These are phyloP conservation scores for Nicotiana paniculata DNA, from an alignment of 257 asterid genomes.

Conservation along the genomic window DNA sequence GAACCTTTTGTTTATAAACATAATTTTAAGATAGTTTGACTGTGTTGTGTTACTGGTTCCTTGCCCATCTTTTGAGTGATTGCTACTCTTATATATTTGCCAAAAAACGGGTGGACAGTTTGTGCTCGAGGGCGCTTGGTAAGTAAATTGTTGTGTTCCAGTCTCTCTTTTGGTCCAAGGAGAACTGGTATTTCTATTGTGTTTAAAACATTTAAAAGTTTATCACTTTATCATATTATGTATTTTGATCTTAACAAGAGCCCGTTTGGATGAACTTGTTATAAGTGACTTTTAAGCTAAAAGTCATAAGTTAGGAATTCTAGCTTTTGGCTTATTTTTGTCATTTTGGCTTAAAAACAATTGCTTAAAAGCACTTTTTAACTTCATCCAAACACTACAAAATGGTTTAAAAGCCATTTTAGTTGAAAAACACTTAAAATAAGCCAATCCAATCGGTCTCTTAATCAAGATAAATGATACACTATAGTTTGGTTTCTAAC, in stretches of 20 bases:
- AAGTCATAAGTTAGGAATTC: too few relatives aligned
- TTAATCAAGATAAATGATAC: neutral
- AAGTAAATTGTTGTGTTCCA: neutral
- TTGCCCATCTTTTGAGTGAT: neutral
- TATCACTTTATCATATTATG: neutral
- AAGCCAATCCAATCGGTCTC: neutral
- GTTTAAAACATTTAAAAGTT: neutral
- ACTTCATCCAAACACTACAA: too few relatives aligned
- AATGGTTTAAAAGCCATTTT: too few relatives aligned
- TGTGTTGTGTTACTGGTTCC: neutral
- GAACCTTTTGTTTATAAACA: conserved; percentile 23
- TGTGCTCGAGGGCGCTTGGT: neutral
- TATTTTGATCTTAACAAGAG: neutral
- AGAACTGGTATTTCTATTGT: neutral
- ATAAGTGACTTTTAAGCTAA: too few relatives aligned
- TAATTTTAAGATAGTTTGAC: conserved; percentile 8
- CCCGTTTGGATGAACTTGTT: too few relatives aligned
- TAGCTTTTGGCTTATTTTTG: too few relatives aligned
- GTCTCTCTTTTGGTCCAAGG: neutral
- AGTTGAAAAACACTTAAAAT: too few relatives aligned
- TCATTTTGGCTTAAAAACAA: too few relatives aligned
- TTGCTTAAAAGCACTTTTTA: too few relatives aligned
- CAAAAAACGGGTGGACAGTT: neutral
- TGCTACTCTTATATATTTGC: neutral
- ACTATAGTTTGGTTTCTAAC: neutral